These are phyloP conservation scores for Hypoxylon sp. DNA, from an alignment of 2,329 filamentous ascomycete genomes.

Conservation along the genomic window DNA sequence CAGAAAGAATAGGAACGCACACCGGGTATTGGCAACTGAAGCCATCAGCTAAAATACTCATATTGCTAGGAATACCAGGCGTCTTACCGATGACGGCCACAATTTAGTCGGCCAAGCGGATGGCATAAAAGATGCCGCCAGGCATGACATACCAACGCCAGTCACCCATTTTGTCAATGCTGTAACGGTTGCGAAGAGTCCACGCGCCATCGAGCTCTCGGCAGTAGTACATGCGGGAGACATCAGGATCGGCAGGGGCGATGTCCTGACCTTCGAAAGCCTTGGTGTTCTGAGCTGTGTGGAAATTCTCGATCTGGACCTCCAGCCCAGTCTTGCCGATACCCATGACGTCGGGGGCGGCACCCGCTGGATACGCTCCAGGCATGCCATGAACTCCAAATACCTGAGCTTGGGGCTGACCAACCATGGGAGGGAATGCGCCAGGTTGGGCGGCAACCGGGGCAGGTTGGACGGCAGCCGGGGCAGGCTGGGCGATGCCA, in stretches of 20 bases:
- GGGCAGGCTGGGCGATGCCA: conserved; percentile 10
- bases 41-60: conserved; percentile 9
- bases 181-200: conserved; percentile 69
- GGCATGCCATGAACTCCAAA: neutral
- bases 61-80: neutral
- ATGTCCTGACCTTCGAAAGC: conserved; percentile 71
- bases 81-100: conserved; percentile 32
- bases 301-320: conserved; percentile 60
- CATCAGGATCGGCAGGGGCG: conserved; percentile 71
- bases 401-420: neutral
- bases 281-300: conserved; percentile 63
- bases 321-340: conserved; percentile 65
- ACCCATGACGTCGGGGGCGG: conserved; percentile 62
- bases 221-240: conserved; percentile 70
- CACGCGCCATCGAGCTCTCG: conserved; percentile 71
- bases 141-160: conserved; percentile 71
- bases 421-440: conserved; percentile 34
- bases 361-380: conserved; percentile 5
- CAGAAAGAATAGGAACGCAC: neutral
- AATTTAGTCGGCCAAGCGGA: conserved; percentile 61
- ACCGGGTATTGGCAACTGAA: conserved; percentile 5
- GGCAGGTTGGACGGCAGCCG: conserved; percentile 7
- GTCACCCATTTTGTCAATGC: conserved; percentile 69
- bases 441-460: conserved; percentile 29
- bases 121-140: conserved; percentile 71